phyloP scores from a whole-genome alignment of 148 eudicot species.

The Amaranthus hypochondriacus region DNA sequence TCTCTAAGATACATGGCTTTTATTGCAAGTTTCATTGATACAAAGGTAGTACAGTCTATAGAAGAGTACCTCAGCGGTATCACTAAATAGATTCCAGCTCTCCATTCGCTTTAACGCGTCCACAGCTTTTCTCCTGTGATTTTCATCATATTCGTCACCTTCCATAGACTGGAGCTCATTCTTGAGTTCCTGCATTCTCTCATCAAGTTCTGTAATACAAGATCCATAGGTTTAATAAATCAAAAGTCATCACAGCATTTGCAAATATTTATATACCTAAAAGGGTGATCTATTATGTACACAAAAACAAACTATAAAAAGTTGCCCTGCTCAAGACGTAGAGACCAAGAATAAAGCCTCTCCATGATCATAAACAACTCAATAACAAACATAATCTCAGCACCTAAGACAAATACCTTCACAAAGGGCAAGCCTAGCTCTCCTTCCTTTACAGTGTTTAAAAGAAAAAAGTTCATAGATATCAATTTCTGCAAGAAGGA shows the following conservation, averaged over 20 bases:
- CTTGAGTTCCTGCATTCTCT: constrained; percentile 86
- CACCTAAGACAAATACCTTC: constrained; percentile 51
- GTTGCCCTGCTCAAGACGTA: not conserved
- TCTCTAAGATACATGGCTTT: not conserved
- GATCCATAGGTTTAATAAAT: constrained; percentile 11
- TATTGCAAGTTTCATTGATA: not conserved
- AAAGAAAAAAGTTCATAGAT: constrained; percentile 93
- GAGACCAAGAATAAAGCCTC: not conserved
- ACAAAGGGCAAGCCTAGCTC: constrained; percentile 86
- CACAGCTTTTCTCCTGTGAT: constrained; percentile 61
- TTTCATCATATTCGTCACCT: constrained; percentile 70
- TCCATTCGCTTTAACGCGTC: constrained; percentile 92
- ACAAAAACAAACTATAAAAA: not conserved
- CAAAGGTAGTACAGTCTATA: not conserved
- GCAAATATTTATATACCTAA: not conserved
- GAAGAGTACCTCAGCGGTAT: constrained; percentile 53
- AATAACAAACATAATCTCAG: not conserved
- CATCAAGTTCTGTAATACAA: constrained; percentile 70
- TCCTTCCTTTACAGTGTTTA: constrained; percentile 94
- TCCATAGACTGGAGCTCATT: constrained; percentile 80
- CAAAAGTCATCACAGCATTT: constrained; percentile 1
- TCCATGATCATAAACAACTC: not conserved
- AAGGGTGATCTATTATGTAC: too few relatives aligned
- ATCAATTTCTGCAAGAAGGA: constrained; percentile 97
- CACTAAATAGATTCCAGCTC: constrained; percentile 89